Percentiles rank a stretch among this genome's conserved stretches.
phyloP scores from a whole-genome alignment of 1,284 basidiomycete genomes.

The Ceratobasidium sp. region DNA sequence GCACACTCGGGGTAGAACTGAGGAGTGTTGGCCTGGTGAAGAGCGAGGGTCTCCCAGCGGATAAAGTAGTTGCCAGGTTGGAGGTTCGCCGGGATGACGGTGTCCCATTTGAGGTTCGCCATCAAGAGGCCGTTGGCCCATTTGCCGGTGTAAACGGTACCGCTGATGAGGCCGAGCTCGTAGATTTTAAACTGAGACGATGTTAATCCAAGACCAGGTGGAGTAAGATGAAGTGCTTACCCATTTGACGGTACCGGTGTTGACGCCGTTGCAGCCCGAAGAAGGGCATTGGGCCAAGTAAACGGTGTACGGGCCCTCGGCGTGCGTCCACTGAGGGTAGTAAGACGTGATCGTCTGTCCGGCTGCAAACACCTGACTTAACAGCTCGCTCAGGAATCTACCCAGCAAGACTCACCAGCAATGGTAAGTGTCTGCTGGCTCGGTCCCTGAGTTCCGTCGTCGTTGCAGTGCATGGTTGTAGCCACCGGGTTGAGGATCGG shows the following conservation, averaged over 20 bases:
- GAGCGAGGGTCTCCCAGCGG: slow-evolving; percentile 44
- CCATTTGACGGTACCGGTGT: slow-evolving; percentile 46
- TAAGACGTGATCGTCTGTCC: slow-evolving; percentile 41
- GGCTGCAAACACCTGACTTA: slow-evolving; percentile 7
- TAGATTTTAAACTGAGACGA: slow-evolving; percentile 49
- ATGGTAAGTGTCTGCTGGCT: slow-evolving; percentile 26
- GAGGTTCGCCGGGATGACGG: slow-evolving; percentile 45
- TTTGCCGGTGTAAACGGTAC: slow-evolving; percentile 45
- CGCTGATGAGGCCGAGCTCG: slow-evolving; percentile 47
- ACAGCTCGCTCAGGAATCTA: too few relatives aligned
- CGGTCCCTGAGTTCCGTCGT: slow-evolving; percentile 26
- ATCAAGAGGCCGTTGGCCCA: slow-evolving; percentile 48
- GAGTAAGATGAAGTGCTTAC: background rate
- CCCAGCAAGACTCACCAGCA: slow-evolving; percentile 1
- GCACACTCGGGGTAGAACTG: slow-evolving; percentile 50
- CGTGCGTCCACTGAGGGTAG: slow-evolving; percentile 48
- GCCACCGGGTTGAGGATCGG: slow-evolving; percentile 45
- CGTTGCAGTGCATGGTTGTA: slow-evolving; percentile 45
- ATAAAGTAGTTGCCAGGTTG: slow-evolving; percentile 45
- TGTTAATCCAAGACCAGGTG: background rate
- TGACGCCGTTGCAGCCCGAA: slow-evolving; percentile 49
- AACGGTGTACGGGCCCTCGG: slow-evolving; percentile 45
- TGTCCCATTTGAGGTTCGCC: slow-evolving; percentile 46
- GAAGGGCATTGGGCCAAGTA: slow-evolving; percentile 46
- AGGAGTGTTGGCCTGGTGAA: slow-evolving; percentile 50